A percentile compares a stretch with the other conserved stretches of the same genome.
These are phyloP conservation scores for Pseudonitzschia delicatissima DNA, from an alignment of 108 stramenopile species.

Conservation along the genomic window DNA sequence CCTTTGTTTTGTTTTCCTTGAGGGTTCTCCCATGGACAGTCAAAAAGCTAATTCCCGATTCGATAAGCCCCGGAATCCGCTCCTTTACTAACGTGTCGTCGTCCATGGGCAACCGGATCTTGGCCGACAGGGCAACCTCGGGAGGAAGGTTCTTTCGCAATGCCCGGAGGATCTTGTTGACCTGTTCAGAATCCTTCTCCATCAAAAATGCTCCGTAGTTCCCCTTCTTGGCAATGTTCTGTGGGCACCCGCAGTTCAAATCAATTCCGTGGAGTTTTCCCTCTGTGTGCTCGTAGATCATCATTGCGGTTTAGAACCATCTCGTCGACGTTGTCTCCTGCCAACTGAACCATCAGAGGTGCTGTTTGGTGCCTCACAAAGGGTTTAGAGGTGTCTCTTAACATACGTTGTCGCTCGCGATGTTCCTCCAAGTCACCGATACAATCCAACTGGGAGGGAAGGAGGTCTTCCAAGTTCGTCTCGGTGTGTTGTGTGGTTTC, in stretches of 20 bases:
- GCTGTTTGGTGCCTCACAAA: conserved; percentile 25
- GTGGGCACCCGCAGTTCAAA: conserved; percentile 96
- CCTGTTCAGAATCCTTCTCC: conserved; percentile 68
- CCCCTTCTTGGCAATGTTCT: conserved; percentile 90
- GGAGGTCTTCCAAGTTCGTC: conserved; percentile 13
- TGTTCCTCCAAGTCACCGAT: conserved; percentile 22
- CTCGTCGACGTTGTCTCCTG: conserved; percentile 82
- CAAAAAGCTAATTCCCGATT: conserved; percentile 84
- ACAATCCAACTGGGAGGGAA: conserved; percentile 27
- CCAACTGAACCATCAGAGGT: conserved; percentile 88
- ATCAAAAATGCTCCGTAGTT: conserved; percentile 96
- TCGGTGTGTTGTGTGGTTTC: conserved; percentile 19
- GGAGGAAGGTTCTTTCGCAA: conserved; percentile 55
- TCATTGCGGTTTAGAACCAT: conserved; percentile 78
- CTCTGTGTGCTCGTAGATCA: conserved; percentile 52
- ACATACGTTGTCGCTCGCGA: not conserved
- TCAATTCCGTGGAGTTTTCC: conserved; percentile 67
- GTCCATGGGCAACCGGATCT: conserved; percentile 67
- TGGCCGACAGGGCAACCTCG: conserved; percentile 66
- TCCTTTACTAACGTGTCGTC: conserved; percentile 40
- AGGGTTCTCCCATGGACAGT: conserved; percentile 95
- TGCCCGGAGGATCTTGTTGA: conserved; percentile 44
- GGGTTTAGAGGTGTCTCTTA: conserved; percentile 2
- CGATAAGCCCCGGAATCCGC: conserved; percentile 56
- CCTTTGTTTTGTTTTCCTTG: conserved; percentile 84